Conservation (phyloP, 768 basidiomycete genomes). For the Myochromella boudieri region DNA sequence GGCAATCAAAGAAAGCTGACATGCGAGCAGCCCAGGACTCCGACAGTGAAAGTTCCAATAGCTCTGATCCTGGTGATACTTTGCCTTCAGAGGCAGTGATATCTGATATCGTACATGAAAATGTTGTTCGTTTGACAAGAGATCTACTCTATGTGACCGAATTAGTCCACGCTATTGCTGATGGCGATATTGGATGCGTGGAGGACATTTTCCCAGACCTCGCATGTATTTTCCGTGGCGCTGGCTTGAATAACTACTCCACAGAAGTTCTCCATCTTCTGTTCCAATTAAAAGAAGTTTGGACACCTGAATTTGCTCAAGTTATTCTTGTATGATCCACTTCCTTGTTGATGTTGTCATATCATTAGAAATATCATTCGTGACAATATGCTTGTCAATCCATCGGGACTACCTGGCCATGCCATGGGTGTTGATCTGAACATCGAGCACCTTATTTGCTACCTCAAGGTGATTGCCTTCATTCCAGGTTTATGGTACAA, state of each 20-base stretch:
- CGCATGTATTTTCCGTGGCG: conserved; percentile 29
- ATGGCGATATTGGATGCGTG: conserved; percentile 31
- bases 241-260: conserved; percentile 30
- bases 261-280: conserved; percentile 29
- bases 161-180: conserved; percentile 22
- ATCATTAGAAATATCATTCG: conserved; percentile 34
- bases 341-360: neutral
- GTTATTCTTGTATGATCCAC: conserved; percentile 6
- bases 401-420: conserved; percentile 29
- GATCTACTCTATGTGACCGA: conserved; percentile 31
- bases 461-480: conserved; percentile 32
- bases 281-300: conserved; percentile 28
- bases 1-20: neutral
- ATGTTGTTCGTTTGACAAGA: conserved; percentile 23
- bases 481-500: too few species aligned
- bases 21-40: neutral
- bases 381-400: conserved; percentile 35
- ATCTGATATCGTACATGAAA: conserved; percentile 22
- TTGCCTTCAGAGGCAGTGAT: neutral
- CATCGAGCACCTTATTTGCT: conserved; percentile 34
- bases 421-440: conserved; percentile 35
- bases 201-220: conserved; percentile 28
- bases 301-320: conserved; percentile 32
- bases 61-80: neutral
- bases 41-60: neutral